Evolutionary conservation across 495 filamentous ascomycete genomes (phyloP).

Genomic region (Talaromyces wortmannii): DNA sequence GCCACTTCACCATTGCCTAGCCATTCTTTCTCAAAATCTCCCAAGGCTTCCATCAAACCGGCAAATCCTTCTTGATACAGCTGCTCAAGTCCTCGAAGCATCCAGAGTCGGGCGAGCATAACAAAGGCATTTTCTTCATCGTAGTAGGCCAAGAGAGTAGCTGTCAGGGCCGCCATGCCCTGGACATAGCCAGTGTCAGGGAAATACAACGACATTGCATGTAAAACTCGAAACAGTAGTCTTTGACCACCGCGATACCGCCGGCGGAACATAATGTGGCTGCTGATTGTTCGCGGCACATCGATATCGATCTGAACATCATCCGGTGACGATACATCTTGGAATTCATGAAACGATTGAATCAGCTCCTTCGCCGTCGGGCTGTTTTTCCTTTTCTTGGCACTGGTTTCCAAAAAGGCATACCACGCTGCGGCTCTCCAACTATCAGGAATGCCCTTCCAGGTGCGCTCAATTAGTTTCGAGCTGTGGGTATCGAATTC

Average conservation of each 20-base stretch:
- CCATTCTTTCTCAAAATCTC: constrained; percentile 86
- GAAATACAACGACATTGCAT: constrained; percentile 85
- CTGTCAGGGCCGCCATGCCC: constrained; percentile 91
- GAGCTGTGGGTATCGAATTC: constrained; percentile 79
- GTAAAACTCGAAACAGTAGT: constrained; percentile 86
- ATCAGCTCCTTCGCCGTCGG: constrained; percentile 67
- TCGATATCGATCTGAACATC: constrained; percentile 98
- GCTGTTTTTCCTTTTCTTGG: constrained; percentile 53
- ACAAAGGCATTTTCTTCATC: constrained; percentile 93
- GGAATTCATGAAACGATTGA: constrained; percentile 58
- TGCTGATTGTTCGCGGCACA: constrained; percentile 89
- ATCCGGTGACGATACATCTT: constrained; percentile 70
- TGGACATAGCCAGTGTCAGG: constrained; percentile 94
- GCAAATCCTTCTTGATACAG: constrained; percentile 81
- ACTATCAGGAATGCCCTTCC: constrained; percentile 97
- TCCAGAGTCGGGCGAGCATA: constrained; percentile 91
- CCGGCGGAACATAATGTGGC: constrained; percentile 95
- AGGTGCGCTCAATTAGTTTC: constrained; percentile 84
- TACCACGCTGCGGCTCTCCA: constrained; percentile 95
- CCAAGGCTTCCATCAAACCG: constrained; percentile 80
- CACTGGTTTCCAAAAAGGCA: constrained; percentile 81
- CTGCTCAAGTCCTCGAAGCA: constrained; percentile 74
- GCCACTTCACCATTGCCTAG: constrained; percentile 68
- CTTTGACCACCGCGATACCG: constrained; percentile 89
- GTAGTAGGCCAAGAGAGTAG: constrained; percentile 92